These are phyloP conservation scores for Thielaviopsis ethacetica DNA, from an alignment of 2,329 filamentous ascomycete species.

Conservation along the genomic window DNA sequence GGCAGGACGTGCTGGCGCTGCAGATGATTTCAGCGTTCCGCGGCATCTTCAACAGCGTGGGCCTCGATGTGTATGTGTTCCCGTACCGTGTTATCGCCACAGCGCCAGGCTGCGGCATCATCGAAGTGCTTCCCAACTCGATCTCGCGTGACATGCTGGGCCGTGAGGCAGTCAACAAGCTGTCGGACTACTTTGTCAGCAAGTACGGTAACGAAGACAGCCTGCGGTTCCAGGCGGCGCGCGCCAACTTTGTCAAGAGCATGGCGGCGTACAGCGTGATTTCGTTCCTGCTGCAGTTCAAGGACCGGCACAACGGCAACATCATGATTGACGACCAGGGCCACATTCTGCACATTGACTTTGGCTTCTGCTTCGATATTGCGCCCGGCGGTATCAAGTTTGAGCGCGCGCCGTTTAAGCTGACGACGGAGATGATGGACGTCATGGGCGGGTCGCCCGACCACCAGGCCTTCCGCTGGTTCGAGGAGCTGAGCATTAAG, in stretches of 20 bases:
- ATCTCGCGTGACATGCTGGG: slow-evolving; percentile 98
- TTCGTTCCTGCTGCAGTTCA: slow-evolving; percentile 93
- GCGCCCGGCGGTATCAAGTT: slow-evolving; percentile 94
- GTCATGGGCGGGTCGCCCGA: slow-evolving; percentile 85
- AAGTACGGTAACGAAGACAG: slow-evolving; percentile 97
- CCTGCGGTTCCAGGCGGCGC: slow-evolving; percentile 82
- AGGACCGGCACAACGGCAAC: slow-evolving; percentile 97
- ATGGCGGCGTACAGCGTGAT: slow-evolving; percentile 99
- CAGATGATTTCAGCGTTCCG: slow-evolving; percentile 98
- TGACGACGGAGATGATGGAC: slow-evolving; percentile 94
- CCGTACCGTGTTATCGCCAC: slow-evolving; percentile 96
- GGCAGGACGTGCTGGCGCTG: slow-evolving; percentile 87
- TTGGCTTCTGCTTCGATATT: slow-evolving; percentile 99
- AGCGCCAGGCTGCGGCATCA: slow-evolving; percentile 91
- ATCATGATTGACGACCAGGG: slow-evolving; percentile 98
- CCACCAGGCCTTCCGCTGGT: slow-evolving; percentile 83
- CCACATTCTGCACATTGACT: slow-evolving; percentile 96
- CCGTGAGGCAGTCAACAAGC: slow-evolving; percentile 89
- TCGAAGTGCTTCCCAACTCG: slow-evolving; percentile 93
- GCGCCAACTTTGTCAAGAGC: slow-evolving; percentile 95
- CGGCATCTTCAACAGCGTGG: slow-evolving; percentile 88
- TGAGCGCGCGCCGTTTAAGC: slow-evolving; percentile 94
- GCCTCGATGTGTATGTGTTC: slow-evolving; percentile 91
- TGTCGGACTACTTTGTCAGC: slow-evolving; percentile 95
- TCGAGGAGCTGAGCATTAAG: slow-evolving; percentile 92